Base-by-base conservation (phyloP, 306 rosid species). In the Quillaja saponaria region DNA sequence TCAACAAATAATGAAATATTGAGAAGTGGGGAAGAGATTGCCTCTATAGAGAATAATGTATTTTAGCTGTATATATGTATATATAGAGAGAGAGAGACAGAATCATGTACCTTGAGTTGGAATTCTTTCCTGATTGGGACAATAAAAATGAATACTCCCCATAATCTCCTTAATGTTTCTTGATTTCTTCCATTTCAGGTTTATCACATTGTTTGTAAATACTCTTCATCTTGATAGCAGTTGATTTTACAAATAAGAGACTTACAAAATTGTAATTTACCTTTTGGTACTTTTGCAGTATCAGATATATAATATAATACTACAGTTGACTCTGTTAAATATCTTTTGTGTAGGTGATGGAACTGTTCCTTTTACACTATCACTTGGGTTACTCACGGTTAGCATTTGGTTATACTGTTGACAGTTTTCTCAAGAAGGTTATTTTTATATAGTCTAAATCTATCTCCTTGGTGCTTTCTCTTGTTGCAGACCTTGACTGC, bases 311-410 rank as follows among this genome's bases (percentile, higher is more conserved):
- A 49, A 15, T 48, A 35, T 42, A 10, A 37, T 5, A 71, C 19
- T 4, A 70, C 49, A 61, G 40, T 25, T 60, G 58, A 58, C 40
- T 39, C 49, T 11, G 66, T 70, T 69, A 42, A 41, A 49, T 60
- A 20, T 68, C 52, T 74, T 17, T 68, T 66, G 20, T 57, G 66
- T 65, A 89, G 99, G 97, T 66, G 86, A 92, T 76, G 97, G 99
- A 74, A 81, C 56, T 6, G 83, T 92, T 66, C 99, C 99, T 34
- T 13, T 87, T 54, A 47, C 76, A 68, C 75, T 89, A 62, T 89
- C 96, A 19, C 99, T 89, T 68, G 99, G 99, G 49, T 71, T 89
- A 47, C 76, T 92, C 55, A 89, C 99, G 91, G 99, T 92, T 56
- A 76, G 94, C 72, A 55, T 68, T 38, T 39, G 10, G 11, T 41